These are phyloP conservation scores for Senecio squalidus DNA, from an alignment of 140 eudicot genomes.

Conservation along the genomic window DNA sequence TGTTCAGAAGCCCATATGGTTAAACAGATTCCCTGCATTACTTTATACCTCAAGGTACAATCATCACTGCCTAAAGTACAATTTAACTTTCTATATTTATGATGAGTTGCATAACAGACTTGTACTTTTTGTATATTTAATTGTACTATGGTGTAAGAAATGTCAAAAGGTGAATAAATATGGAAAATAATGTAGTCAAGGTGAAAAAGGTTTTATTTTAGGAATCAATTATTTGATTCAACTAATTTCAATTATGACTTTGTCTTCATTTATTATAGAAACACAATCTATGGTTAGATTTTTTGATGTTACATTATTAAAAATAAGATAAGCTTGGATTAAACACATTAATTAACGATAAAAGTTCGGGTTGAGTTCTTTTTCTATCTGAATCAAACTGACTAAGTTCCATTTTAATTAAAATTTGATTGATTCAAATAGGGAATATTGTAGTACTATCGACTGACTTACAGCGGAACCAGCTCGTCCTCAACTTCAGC, in stretches of 20 bases:
- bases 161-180: constrained; percentile 17
- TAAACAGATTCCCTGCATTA: constrained; percentile 24
- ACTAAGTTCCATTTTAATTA: too few species aligned
- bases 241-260: constrained; percentile 23
- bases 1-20: constrained; percentile 19
- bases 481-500: too few species aligned
- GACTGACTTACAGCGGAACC: too few species aligned
- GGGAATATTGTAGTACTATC: too few species aligned
- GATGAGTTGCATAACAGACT: constrained; percentile 9
- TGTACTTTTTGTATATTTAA: constrained; percentile 10
- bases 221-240: constrained; percentile 14
- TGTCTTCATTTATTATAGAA: not conserved
- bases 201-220: constrained; percentile 6
- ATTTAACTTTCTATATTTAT: constrained; percentile 5
- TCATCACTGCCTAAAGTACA: constrained; percentile 10
- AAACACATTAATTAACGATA: not conserved
- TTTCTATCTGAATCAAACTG: too few species aligned
- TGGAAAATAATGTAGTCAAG: constrained; percentile 15
- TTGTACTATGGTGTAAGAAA: not conserved
- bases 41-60: constrained; percentile 18
- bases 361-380: not conserved
- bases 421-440: too few species aligned
- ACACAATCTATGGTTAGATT: not conserved
- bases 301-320: not conserved
- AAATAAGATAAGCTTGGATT: not conserved